Percentiles rank a stretch among this genome's conserved stretches.
phyloP scores from a whole-genome alignment of 352 stramenopile genomes.

The Pelagophyceae sp. region DNA sequence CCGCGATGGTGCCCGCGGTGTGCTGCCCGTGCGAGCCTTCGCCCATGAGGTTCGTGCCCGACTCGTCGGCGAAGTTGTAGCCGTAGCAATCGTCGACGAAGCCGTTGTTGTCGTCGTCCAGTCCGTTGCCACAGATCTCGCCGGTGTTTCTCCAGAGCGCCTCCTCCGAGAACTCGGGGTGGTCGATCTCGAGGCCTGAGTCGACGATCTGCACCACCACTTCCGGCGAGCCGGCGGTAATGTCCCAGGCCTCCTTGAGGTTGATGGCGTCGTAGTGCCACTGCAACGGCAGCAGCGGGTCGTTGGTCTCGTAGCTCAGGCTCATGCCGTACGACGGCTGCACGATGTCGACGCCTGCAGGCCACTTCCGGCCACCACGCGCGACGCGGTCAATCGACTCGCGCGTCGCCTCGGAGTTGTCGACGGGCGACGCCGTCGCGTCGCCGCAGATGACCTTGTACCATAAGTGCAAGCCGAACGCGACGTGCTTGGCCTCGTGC shows the following conservation, averaged over 20 bases:
- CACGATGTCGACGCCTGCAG: not conserved
- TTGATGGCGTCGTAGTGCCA: not conserved
- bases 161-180: not conserved
- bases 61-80: constrained; percentile 15
- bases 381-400: not conserved
- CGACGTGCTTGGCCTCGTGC: not conserved
- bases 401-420: not conserved
- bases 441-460: not conserved
- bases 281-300: not conserved
- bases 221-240: not conserved
- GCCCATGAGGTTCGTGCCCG: not conserved
- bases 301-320: not conserved
- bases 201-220: constrained; percentile 19
- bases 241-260: not conserved
- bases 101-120: constrained; percentile 16
- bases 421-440: not conserved
- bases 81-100: constrained; percentile 19
- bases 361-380: no score
- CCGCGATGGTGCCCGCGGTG: not conserved
- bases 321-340: not conserved
- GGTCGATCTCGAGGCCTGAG: not conserved
- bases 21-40: not conserved
- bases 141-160: constrained; percentile 3
- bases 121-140: constrained; percentile 12
- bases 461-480: not conserved